Base-by-base conservation (phyloP, 2,329 filamentous ascomycete genomes). In the Beauveria brongniartii region DNA sequence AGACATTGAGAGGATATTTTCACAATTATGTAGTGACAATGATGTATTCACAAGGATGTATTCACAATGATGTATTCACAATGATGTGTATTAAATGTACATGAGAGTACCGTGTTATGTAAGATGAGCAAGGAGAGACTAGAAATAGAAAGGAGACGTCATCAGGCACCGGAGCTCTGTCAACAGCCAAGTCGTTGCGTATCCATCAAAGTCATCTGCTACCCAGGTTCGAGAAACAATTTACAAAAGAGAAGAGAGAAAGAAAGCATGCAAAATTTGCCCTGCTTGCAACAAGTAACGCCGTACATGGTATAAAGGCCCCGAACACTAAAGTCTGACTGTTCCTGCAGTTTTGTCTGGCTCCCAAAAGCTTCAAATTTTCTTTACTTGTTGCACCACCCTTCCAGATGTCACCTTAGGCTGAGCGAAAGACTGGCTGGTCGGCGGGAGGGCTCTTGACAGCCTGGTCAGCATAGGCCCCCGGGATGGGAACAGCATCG, bases 401-500 rank as follows among this genome's bases (percentile, higher is more conserved):
- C 34, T 24, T 30, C 8, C 34, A 50, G 64, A 66, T n/a, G 69
- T n/a, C 24, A 1, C 22, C 22, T 58, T 34, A 12, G 14, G n/a
- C 22, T n/a, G 26, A 57, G 16, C 77, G 74, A 65, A 82, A 82
- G 26, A 67, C 71, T 14, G 73, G 75, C 69, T 79, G 78, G 47
- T 67, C 71, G 9, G 77, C 74, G 37, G 76, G 77, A 40, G 82
- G 80, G 68, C 77, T 82, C 73, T 78, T 81, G 61, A 84, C 67
- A 6, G 78, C 78, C 62, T 78, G 78, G 53, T 80, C 82, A 7
- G 82, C 78, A 71, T 97, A 97, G 0, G 92, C 90, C 6, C 89
- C 90, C 0, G 93, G 93, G 63, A 97, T 96, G 0, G 92, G 91
- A 37, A 97, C 93, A 24, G 88, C 78, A 14, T 87, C 92, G 73